A percentile compares a stretch with the other conserved stretches of the same genome.
Evolutionary conservation across 139 green algal species (phyloP).

Genomic region (Picochlorum sp.): DNA sequence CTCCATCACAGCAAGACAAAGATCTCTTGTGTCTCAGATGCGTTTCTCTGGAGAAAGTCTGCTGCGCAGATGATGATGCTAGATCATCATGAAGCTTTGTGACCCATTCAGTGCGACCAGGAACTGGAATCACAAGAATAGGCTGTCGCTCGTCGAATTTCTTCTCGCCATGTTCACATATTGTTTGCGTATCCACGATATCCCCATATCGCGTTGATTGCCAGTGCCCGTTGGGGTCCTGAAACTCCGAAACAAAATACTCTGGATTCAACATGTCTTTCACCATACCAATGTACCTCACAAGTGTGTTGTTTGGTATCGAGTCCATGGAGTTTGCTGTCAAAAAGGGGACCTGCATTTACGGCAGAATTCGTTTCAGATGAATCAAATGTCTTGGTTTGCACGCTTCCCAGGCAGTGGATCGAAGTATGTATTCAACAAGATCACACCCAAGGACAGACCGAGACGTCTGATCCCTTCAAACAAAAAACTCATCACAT

Average conservation of each 20-base stretch:
- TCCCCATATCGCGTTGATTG: constrained; percentile 41
- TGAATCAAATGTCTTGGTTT: too few relatives aligned
- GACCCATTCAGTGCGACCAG: constrained; percentile 35
- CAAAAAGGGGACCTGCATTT: constrained; percentile 41
- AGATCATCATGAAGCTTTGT: not conserved
- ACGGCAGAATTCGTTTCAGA: too few relatives aligned
- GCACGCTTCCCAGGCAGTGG: too few relatives aligned
- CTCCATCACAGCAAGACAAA: too few relatives aligned
- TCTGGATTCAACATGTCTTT: constrained; percentile 62
- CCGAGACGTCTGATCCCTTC: too few relatives aligned
- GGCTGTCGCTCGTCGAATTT: constrained; percentile 19
- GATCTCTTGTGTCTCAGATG: not conserved
- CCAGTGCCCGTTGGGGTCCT: constrained; percentile 20
- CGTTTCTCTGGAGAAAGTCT: too few relatives aligned
- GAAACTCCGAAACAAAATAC: constrained; percentile 50
- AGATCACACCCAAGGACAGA: too few relatives aligned
- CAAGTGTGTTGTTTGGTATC: constrained; percentile 44
- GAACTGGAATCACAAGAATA: constrained; percentile 28
- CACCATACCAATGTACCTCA: constrained; percentile 59
- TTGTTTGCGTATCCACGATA: not conserved
- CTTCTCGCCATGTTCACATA: not conserved
- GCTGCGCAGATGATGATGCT: constrained; percentile 9
- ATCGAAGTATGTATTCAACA: too few relatives aligned
- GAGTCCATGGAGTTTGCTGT: constrained; percentile 23
- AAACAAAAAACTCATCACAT: too few relatives aligned